Percentiles rank a stretch among this genome's conserved stretches.
Conservation (phyloP, 768 basidiomycete genomes). For the Crassisporium funariophilum region DNA sequence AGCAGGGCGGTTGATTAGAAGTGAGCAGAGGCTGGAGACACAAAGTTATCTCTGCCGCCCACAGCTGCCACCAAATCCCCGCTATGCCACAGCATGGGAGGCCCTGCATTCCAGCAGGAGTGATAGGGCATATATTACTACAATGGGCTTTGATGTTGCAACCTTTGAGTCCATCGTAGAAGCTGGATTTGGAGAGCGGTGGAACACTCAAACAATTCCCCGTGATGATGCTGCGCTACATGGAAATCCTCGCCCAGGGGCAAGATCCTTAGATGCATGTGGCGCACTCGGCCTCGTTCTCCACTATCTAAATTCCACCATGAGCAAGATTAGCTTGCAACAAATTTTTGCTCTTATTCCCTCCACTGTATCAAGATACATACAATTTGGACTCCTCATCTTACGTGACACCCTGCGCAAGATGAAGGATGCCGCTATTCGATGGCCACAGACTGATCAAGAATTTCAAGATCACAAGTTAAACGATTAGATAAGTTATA, state of each 20-base stretch:
- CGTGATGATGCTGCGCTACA: constrained; percentile 21
- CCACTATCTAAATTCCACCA: constrained; percentile 42
- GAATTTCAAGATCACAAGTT: constrained; percentile 30
- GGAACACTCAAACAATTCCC: constrained; percentile 20
- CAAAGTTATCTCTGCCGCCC: constrained; percentile 29
- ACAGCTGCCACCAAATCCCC: constrained; percentile 37
- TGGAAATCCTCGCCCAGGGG: constrained; percentile 25
- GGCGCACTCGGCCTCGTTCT: constrained; percentile 43
- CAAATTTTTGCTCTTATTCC: constrained; percentile 47
- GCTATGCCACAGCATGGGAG: constrained; percentile 38
- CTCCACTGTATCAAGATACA: constrained; percentile 35
- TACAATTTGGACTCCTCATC: constrained; percentile 33
- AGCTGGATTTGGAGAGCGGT: constrained; percentile 31
- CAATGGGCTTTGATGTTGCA: constrained; percentile 42
- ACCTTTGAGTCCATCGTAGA: constrained; percentile 37
- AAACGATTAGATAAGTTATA: too few relatives aligned
- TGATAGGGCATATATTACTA: constrained; percentile 46
- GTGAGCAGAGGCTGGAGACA: constrained; percentile 3
- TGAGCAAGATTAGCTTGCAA: constrained; percentile 38
- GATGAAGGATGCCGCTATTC: constrained; percentile 31
- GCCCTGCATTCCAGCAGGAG: constrained; percentile 23
- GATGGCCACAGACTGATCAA: constrained; percentile 23
- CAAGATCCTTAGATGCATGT: constrained; percentile 35
- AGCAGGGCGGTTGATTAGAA: neutral
- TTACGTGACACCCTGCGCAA: constrained; percentile 29